A percentile compares a stretch with the other conserved stretches of the same genome.
These are phyloP conservation scores for Senna siamea DNA, from an alignment of 306 rosid species.

Conservation along the genomic window DNA sequence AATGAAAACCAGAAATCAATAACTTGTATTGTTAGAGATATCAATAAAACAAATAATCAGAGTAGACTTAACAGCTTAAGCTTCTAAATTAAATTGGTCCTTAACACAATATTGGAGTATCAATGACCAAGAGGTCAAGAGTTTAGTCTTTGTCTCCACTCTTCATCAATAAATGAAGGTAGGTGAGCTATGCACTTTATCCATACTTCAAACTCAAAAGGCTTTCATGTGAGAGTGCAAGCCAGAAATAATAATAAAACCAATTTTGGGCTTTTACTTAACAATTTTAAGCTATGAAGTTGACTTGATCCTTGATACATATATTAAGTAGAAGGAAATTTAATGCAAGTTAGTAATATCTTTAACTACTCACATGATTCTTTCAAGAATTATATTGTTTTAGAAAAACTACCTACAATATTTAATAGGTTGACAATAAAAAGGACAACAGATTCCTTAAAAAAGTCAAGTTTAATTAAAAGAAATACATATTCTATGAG, in stretches of 20 bases:
- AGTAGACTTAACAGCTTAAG: neutral
- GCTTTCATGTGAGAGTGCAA: neutral
- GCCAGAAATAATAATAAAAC: neutral
- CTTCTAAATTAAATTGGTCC: too few species aligned
- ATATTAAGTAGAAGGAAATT: too few species aligned
- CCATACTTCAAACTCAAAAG: neutral
- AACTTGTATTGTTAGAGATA: neutral
- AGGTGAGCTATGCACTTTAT: neutral
- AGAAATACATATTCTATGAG: too few species aligned
- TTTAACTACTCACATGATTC: too few species aligned
- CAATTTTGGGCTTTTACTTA: neutral
- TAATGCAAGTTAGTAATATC: too few species aligned
- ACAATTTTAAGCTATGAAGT: neutral
- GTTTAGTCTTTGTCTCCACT: neutral
- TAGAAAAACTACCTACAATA: too few species aligned
- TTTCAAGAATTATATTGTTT: too few species aligned
- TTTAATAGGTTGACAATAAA: too few species aligned
- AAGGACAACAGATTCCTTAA: too few species aligned
- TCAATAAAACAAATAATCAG: too few species aligned
- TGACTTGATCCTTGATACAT: neutral
- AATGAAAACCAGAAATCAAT: neutral
- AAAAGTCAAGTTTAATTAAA: too few species aligned
- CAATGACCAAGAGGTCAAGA: neutral
- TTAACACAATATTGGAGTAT: too few species aligned
- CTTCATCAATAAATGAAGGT: neutral